Evolutionary conservation across 2,329 filamentous ascomycete species (phyloP).

Genomic region (Trichoderma gracile): DNA sequence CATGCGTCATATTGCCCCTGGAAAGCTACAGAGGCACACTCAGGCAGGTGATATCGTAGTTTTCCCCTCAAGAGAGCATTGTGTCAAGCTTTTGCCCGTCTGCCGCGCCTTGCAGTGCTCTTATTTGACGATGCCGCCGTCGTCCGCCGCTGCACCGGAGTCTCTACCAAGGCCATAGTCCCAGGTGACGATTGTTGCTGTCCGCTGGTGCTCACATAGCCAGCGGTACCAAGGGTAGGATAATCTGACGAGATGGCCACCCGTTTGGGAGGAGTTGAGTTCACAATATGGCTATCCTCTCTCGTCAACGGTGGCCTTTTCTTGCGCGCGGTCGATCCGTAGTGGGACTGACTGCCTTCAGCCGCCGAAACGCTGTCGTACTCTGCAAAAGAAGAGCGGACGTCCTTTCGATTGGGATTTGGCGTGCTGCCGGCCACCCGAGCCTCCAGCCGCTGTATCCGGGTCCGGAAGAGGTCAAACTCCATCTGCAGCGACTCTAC

Average conservation of each 20-base stretch:
- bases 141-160: slow-evolving; percentile 17
- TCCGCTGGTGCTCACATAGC: slow-evolving; percentile 22
- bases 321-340: slow-evolving; percentile 27
- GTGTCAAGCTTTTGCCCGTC: slow-evolving; percentile 23
- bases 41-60: neutral
- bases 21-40: no score
- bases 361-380: neutral
- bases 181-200: slow-evolving; percentile 30
- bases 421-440: slow-evolving; percentile 14
- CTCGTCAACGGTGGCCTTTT: slow-evolving; percentile 29
- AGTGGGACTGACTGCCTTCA: slow-evolving; percentile 11
- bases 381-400: neutral
- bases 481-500: slow-evolving; percentile 47
- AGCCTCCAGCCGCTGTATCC: slow-evolving; percentile 40
- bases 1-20: no score
- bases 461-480: slow-evolving; percentile 43
- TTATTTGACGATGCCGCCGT: neutral
- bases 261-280: slow-evolving; percentile 31
- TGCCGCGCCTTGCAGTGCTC: slow-evolving; percentile 9
- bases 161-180: neutral
- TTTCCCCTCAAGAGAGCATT: neutral
- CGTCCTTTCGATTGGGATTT: slow-evolving; percentile 9
- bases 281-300: slow-evolving; percentile 26
- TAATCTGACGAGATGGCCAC: slow-evolving; percentile 32
- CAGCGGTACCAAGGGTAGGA: slow-evolving; percentile 25